These are phyloP conservation scores for Shiraia sp. DNA, from an alignment of 2,329 filamentous ascomycete genomes.

Conservation along the genomic window DNA sequence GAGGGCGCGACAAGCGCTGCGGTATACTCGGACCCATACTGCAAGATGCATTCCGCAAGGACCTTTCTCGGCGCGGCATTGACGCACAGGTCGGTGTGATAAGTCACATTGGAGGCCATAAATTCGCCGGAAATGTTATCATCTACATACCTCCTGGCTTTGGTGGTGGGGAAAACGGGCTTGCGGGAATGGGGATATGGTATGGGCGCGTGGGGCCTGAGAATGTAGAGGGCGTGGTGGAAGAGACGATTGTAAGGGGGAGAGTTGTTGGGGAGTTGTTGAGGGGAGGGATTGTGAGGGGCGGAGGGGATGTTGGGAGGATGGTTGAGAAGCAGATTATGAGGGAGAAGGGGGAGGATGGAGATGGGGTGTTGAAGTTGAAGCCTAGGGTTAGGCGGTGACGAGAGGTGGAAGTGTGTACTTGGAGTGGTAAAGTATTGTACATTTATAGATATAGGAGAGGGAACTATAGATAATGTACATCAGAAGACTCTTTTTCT, in stretches of 20 bases:
- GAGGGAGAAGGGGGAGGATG: slow-evolving; percentile 31
- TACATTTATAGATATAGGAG: too few relatives aligned
- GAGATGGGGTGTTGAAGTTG: slow-evolving; percentile 19
- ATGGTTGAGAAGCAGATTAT: slow-evolving; percentile 38
- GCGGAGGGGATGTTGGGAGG: slow-evolving; percentile 32
- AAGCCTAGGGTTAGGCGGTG: slow-evolving; percentile 15
- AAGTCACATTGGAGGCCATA: slow-evolving; percentile 82
- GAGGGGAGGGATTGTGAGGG: slow-evolving; percentile 63
- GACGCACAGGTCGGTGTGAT: slow-evolving; percentile 69
- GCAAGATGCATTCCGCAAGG: slow-evolving; percentile 67
- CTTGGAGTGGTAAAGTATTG: too few relatives aligned
- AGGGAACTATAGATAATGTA: too few relatives aligned
- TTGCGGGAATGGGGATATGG: slow-evolving; percentile 77
- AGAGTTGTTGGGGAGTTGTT: slow-evolving; percentile 72
- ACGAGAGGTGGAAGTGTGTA: too few relatives aligned
- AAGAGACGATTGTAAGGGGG: slow-evolving; percentile 70
- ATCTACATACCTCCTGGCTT: slow-evolving; percentile 69
- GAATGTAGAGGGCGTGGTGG: slow-evolving; percentile 75
- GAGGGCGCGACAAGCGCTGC: slow-evolving; percentile 78
- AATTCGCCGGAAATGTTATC: slow-evolving; percentile 84
- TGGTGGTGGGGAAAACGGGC: slow-evolving; percentile 50
- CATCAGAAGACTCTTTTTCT: too few relatives aligned
- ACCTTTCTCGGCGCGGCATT: slow-evolving; percentile 56
- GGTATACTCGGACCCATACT: slow-evolving; percentile 78
- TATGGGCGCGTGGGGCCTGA: slow-evolving; percentile 77